These are phyloP conservation scores for Pythium diclinum DNA, from an alignment of 352 stramenopile genomes.

Conservation along the genomic window DNA sequence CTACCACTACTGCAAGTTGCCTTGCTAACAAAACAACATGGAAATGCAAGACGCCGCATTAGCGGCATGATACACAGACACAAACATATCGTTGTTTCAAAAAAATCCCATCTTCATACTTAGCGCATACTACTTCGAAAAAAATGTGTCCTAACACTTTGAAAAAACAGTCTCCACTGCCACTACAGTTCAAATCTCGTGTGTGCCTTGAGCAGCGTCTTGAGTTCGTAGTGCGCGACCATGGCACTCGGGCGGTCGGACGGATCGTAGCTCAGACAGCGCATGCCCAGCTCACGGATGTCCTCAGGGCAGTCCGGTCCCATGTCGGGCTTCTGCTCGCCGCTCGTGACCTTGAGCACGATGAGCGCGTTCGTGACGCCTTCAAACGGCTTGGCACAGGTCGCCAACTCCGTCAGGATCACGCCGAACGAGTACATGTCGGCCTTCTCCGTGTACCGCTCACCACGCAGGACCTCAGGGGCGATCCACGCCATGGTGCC, in stretches of 20 bases:
- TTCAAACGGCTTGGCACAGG: conserved; percentile 62
- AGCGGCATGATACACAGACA: neutral
- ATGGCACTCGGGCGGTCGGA: conserved; percentile 66
- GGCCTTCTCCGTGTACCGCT: conserved; percentile 83
- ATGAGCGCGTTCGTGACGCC: conserved; percentile 67
- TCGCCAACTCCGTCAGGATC: conserved; percentile 71
- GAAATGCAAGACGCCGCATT: neutral
- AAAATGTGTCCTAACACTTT: neutral
- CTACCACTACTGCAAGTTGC: neutral
- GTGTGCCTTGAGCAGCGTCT: conserved; percentile 51
- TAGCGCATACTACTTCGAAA: neutral
- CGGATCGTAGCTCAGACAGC: conserved; percentile 65
- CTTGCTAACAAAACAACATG: neutral
- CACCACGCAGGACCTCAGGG: conserved; percentile 69
- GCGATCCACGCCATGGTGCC: conserved; percentile 87
- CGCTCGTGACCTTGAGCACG: conserved; percentile 70
- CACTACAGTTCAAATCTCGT: conserved; percentile 19
- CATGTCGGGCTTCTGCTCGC: conserved; percentile 56
- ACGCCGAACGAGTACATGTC: conserved; percentile 88
- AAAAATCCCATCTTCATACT: conserved; percentile 11
- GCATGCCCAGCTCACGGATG: conserved; percentile 52
- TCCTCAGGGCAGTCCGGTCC: conserved; percentile 59
- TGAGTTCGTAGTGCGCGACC: conserved; percentile 73
- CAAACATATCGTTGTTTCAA: neutral
- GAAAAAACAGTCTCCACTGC: neutral